Percentiles rank a stretch among this genome's conserved stretches.
Conservation (phyloP, 148 eudicot species). For the Chenopodium album region DNA sequence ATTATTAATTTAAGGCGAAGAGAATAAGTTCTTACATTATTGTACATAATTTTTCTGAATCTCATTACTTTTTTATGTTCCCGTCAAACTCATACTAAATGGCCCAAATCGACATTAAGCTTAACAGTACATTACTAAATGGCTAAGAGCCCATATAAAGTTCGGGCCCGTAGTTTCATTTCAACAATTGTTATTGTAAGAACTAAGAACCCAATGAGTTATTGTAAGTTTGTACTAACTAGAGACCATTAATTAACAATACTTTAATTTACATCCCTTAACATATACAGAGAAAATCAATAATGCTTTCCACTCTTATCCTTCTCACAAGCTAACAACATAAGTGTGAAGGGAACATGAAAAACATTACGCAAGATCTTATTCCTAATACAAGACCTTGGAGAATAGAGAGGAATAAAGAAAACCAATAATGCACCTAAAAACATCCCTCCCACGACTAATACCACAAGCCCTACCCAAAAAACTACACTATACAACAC, state of each 20-base stretch:
- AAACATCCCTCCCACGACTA: slow-evolving; percentile 28
- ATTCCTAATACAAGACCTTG: slow-evolving; percentile 4
- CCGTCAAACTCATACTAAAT: too few species aligned
- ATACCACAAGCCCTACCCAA: slow-evolving; percentile 21
- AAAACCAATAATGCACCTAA: slow-evolving; percentile 21
- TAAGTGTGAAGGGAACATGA: slow-evolving; percentile 15
- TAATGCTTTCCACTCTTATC: background rate
- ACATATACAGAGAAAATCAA: background rate
- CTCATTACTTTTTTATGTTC: background rate
- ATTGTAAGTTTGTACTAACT: too few species aligned
- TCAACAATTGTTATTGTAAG: too few species aligned
- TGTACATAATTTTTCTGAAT: too few species aligned
- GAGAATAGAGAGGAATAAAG: slow-evolving; percentile 24
- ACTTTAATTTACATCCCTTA: too few species aligned
- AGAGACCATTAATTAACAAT: too few species aligned
- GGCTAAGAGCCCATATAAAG: background rate
- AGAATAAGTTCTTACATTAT: too few species aligned
- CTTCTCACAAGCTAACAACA: slow-evolving; percentile 27
- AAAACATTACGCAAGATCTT: slow-evolving; percentile 15
- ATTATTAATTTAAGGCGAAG: too few species aligned
- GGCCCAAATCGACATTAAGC: background rate
- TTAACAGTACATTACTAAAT: background rate
- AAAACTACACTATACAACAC: background rate
- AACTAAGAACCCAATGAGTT: too few species aligned
- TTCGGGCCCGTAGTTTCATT: too few species aligned